Percentiles rank a stretch among this genome's conserved stretches.
Conservation (phyloP, 1,284 basidiomycete species). For the Apiotrichum montevideense region DNA sequence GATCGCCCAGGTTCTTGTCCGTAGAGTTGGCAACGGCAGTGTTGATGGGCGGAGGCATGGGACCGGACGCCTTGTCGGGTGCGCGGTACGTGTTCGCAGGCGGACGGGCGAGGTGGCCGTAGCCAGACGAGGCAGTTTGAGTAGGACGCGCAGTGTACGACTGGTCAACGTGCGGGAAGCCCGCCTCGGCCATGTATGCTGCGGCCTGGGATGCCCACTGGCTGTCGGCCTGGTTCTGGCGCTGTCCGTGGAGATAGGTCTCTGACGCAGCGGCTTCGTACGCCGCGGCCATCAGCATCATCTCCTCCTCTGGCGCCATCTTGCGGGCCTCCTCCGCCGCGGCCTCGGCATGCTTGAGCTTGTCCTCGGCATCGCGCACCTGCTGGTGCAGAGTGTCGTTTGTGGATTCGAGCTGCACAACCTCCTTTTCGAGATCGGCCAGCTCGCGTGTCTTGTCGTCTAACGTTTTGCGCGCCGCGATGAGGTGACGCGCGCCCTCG, state of each 20-base stretch:
- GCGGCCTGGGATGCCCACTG: constrained; percentile 42
- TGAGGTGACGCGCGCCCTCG: constrained; percentile 53
- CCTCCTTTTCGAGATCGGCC: constrained; percentile 38
- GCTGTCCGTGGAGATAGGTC: constrained; percentile 29
- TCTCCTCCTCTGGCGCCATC: constrained; percentile 42
- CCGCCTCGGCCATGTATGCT: constrained; percentile 44
- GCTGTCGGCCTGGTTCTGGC: constrained; percentile 26
- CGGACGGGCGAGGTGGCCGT: constrained; percentile 24
- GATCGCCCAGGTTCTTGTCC: constrained; percentile 9
- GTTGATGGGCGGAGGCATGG: not conserved
- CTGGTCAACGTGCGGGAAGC: constrained; percentile 40
- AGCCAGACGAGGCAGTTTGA: constrained; percentile 20
- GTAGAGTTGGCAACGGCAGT: not conserved
- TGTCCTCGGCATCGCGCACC: constrained; percentile 41
- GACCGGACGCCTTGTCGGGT: constrained; percentile 3
- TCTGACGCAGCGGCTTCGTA: constrained; percentile 42
- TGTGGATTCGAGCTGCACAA: constrained; percentile 26
- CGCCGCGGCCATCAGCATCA: constrained; percentile 46
- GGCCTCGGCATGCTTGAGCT: constrained; percentile 27
- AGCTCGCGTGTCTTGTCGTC: constrained; percentile 54
- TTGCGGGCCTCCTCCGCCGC: constrained; percentile 32
- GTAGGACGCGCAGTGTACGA: constrained; percentile 39
- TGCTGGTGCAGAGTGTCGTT: constrained; percentile 33
- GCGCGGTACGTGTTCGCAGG: constrained; percentile 21
- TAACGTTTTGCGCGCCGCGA: constrained; percentile 51